These are phyloP conservation scores for Aureobasidium sp. DNA, from an alignment of 2,329 filamentous ascomycete species.

Conservation along the genomic window DNA sequence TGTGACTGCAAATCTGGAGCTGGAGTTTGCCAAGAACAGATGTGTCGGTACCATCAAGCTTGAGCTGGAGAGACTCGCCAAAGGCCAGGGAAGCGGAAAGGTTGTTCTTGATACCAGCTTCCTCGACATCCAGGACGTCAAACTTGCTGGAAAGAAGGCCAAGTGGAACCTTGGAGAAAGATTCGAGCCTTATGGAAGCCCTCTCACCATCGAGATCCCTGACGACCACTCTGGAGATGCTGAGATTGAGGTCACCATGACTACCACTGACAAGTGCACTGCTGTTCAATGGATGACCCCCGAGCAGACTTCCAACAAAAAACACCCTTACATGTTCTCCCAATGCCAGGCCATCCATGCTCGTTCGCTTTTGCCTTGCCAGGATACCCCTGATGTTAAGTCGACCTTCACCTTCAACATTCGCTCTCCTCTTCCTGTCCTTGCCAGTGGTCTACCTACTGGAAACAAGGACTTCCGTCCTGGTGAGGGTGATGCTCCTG, in stretches of 20 bases:
- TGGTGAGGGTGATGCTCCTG: conserved; percentile 45
- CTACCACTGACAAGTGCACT: conserved; percentile 81
- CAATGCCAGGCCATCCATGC: conserved; percentile 97
- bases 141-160: conserved; percentile 55
- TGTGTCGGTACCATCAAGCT: conserved; percentile 71
- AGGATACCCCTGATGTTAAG: conserved; percentile 96
- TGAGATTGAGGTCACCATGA: conserved; percentile 48
- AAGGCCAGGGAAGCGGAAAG: conserved; percentile 51
- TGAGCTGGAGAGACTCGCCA: conserved; percentile 66
- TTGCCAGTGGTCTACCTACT: conserved; percentile 72
- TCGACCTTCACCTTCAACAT: conserved; percentile 89
- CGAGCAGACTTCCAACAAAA: conserved; percentile 89
- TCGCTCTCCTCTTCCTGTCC: conserved; percentile 76
- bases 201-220: conserved; percentile 53
- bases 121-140: conserved; percentile 64
- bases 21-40: conserved; percentile 74
- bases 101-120: conserved; percentile 85
- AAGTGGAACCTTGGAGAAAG: conserved; percentile 65
- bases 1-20: conserved; percentile 69
- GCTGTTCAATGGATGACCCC: conserved; percentile 93
- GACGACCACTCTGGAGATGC: conserved; percentile 34
- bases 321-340: conserved; percentile 95
- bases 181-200: conserved; percentile 65
- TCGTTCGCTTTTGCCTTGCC: conserved; percentile 88
- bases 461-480: conserved; percentile 44